Base-by-base conservation (phyloP, 768 basidiomycete species). In the Lactarius pseudohatsudake region DNA sequence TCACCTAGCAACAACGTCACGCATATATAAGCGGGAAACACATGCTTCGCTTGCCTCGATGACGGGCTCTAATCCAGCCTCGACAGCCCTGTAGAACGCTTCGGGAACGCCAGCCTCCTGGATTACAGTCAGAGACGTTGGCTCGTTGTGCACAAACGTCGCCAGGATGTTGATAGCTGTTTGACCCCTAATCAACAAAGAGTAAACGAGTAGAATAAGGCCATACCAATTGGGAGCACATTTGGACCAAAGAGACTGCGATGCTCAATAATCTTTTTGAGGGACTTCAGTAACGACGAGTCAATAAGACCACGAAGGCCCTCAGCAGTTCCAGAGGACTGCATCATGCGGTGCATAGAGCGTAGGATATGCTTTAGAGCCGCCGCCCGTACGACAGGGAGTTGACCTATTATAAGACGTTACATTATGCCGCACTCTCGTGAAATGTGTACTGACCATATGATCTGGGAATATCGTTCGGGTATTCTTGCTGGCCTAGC, bases 131-230 rank as follows among this genome's bases (percentile, higher is more conserved):
- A 99, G 79, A 18, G 94, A 97, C 0, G 96, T 98, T 8, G 97
- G 97, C 76, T 99, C 97, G 70, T 98, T 99, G 80, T 99, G 96
- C 10, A 98, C 88, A 77, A 98, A 98, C 0, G 94, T 94, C 16
- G 94, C 88, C 88, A 97, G 93, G 73, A 95, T 90, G 75, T 96
- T 94, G 80, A 96, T 92, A 5, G 92, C 94, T 92, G 68, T 18
- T 65, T 11, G 11, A 61, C 8, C 55, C 71, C 74, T 61, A 73
- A 38, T 65, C 38, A 62, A n/a, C 45, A 62, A 41, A 36, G 36
- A 57, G n/a, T 20, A 58, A 15, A 67, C 57, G 18, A 34, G 32
- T 55, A 38, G 40, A 22, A 54, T 66, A 43, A 11, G 10, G 36
- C 79, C 86, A 41, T 76, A 94, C 94, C 91, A 54, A 95, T 81